Evolutionary conservation across 768 basidiomycete genomes (phyloP).

Genomic region (Tephrocybe sp.): DNA sequence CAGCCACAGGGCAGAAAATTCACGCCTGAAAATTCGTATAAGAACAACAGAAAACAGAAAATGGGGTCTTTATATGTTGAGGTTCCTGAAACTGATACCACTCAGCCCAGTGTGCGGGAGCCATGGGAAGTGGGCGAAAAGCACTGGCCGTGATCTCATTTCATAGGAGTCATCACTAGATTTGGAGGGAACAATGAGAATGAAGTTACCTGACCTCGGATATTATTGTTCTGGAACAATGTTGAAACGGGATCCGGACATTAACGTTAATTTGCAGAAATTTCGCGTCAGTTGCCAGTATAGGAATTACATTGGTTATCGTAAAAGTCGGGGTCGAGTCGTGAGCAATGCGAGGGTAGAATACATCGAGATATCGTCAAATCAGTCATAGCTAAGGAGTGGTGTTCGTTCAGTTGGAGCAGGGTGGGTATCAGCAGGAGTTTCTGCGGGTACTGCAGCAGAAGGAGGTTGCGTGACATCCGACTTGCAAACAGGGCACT

Average conservation of each 20-base stretch:
- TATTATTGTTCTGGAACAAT: background rate
- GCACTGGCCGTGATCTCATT: background rate
- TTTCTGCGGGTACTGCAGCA: background rate
- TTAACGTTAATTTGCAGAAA: background rate
- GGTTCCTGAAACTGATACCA: too few species aligned
- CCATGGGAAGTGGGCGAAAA: background rate
- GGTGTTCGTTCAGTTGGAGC: constrained; percentile 39
- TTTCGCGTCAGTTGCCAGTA: background rate
- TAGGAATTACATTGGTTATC: constrained; percentile 18
- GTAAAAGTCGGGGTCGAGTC: constrained; percentile 16
- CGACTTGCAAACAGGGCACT: constrained; percentile 93
- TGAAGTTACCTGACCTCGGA: background rate
- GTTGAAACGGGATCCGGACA: background rate
- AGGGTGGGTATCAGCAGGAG: constrained; percentile 11
- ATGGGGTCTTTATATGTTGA: too few species aligned
- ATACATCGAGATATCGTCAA: constrained; percentile 10
- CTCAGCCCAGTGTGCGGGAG: too few species aligned
- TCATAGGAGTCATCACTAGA: background rate
- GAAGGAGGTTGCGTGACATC: constrained; percentile 72
- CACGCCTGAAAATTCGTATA: too few species aligned
- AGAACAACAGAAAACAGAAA: too few species aligned
- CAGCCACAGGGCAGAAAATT: background rate
- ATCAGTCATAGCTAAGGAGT: constrained; percentile 26
- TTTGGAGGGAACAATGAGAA: background rate
- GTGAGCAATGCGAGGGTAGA: constrained; percentile 2